These are phyloP conservation scores for Boeremia exigua DNA, from an alignment of 2,329 filamentous ascomycete species.

Conservation along the genomic window DNA sequence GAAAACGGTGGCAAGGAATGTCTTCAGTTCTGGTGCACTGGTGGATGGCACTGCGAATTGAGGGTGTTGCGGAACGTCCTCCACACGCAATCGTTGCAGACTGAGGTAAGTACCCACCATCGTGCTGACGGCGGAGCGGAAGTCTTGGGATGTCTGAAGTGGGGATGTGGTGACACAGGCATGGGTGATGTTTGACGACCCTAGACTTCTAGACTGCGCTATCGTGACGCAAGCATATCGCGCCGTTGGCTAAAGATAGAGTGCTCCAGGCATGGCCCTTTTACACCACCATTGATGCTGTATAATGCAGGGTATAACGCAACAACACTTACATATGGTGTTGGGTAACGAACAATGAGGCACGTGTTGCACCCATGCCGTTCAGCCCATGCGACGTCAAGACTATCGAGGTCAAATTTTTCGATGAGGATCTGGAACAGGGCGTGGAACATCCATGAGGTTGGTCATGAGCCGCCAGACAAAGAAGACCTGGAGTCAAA, in stretches of 20 bases:
- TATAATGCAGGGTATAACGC: neutral
- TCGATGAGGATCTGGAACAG: neutral
- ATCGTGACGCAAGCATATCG: neutral
- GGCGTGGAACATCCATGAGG: neutral
- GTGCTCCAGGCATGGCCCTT: neutral
- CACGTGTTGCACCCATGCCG: no score
- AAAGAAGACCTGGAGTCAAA: neutral
- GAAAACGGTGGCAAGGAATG: constrained; percentile 27
- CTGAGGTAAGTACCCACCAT: constrained; percentile 18
- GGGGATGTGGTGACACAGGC: constrained; percentile 12
- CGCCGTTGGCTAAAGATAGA: neutral
- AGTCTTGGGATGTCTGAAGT: constrained; percentile 16
- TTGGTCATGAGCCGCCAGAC: neutral
- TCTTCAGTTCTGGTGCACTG: constrained; percentile 14
- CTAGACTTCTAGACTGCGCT: constrained; percentile 10
- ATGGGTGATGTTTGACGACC: neutral
- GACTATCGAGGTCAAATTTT: neutral
- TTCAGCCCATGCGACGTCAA: neutral
- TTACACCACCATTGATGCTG: neutral
- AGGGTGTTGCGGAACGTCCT: constrained; percentile 28
- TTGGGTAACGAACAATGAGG: no score
- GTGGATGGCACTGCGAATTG: constrained; percentile 9
- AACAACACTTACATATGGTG: no score
- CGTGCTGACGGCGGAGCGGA: constrained; percentile 22
- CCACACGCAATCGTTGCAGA: constrained; percentile 12